These are phyloP conservation scores for Aspergillus intermedius DNA, from an alignment of 2,329 filamentous ascomycete species.

Conservation along the genomic window DNA sequence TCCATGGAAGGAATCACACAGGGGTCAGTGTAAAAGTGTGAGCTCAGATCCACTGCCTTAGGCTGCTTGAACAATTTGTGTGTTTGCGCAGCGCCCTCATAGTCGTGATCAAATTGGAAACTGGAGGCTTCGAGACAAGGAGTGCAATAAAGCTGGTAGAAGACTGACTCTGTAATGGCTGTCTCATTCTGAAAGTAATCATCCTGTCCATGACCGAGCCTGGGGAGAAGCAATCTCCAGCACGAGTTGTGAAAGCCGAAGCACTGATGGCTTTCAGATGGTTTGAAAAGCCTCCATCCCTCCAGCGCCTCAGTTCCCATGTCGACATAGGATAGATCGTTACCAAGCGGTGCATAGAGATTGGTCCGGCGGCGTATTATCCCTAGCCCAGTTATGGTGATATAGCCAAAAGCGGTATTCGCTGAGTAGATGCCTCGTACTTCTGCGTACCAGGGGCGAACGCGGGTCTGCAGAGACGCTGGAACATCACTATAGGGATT, in stretches of 20 bases:
- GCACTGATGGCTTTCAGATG: neutral
- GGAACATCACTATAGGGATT: slow-evolving; percentile 2
- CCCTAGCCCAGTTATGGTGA: slow-evolving; percentile 4
- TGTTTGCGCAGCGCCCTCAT: slow-evolving; percentile 5
- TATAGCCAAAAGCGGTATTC: neutral
- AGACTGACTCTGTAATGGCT: no score
- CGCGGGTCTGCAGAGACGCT: neutral
- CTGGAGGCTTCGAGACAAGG: neutral
- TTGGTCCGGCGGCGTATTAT: neutral
- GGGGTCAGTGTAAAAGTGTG: no score
- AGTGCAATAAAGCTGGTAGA: neutral
- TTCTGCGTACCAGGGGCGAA: slow-evolving; percentile 9
- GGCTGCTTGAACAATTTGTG: no score
- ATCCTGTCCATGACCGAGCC: no score
- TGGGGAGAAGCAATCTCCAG: no score
- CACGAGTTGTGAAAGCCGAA: neutral
- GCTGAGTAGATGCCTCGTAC: slow-evolving; percentile 4
- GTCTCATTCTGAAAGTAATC: no score
- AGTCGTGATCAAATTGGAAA: slow-evolving; percentile 11
- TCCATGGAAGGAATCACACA: no score
- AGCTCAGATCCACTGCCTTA: no score
- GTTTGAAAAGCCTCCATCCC: slow-evolving; percentile 1
- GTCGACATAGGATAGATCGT: neutral
- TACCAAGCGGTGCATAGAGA: neutral
- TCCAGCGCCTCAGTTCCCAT: neutral